Percentiles rank a stretch among this genome's conserved stretches.
These are phyloP conservation scores for Suhomyces yuchorum DNA, from an alignment of 1,139 yeast genomes.

Conservation along the genomic window DNA sequence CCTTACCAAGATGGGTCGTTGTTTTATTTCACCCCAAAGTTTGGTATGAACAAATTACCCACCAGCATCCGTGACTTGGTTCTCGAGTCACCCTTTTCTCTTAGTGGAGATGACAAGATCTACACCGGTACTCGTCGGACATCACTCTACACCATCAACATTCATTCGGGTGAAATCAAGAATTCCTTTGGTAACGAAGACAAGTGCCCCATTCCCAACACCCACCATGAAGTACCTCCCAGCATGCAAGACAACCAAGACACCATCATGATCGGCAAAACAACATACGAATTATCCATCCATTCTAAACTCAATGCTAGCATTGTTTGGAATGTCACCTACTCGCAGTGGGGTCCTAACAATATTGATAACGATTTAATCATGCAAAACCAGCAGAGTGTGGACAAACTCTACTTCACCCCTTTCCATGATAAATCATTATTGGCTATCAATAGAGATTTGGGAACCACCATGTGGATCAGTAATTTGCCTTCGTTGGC, in stretches of 20 bases:
- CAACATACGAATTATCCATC: constrained; percentile 48
- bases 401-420: constrained; percentile 76
- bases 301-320: constrained; percentile 60
- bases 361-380: constrained; percentile 75
- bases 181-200: constrained; percentile 63
- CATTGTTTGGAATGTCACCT: constrained; percentile 82
- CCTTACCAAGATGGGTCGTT: constrained; percentile 85
- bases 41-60: constrained; percentile 81
- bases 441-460: constrained; percentile 63
- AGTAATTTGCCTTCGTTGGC: constrained; percentile 66
- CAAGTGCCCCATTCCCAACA: constrained; percentile 33
- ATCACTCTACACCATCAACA: constrained; percentile 72
- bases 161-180: constrained; percentile 74
- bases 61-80: constrained; percentile 79
- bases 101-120: constrained; percentile 81
- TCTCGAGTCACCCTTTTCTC: constrained; percentile 77
- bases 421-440: constrained; percentile 79
- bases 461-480: constrained; percentile 80
- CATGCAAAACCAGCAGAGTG: constrained; percentile 49
- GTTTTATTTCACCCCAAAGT: constrained; percentile 79
- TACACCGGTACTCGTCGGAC: constrained; percentile 86
- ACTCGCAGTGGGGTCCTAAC: constrained; percentile 92
- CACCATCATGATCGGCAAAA: constrained; percentile 52
- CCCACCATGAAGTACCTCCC: constrained; percentile 21
- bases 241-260: constrained; percentile 20